A percentile compares a stretch with the other conserved stretches of the same genome.
Conservation (phyloP, 202 grass and related monocot genomes). For the Panicum virgatum region DNA sequence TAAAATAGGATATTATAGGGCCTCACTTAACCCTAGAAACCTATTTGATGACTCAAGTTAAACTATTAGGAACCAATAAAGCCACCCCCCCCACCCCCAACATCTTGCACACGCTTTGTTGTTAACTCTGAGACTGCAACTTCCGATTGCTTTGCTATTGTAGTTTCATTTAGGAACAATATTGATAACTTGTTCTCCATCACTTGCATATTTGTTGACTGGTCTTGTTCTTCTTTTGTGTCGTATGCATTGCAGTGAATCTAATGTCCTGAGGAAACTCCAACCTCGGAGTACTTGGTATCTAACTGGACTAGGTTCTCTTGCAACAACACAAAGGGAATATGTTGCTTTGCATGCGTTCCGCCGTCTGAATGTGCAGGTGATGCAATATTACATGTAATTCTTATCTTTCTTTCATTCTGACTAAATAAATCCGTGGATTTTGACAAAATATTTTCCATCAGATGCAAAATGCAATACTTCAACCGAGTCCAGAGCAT, state of each 20-base stretch:
- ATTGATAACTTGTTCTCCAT: slow-evolving; percentile 12
- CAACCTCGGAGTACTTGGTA: slow-evolving; percentile 77
- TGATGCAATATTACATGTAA: slow-evolving; percentile 32
- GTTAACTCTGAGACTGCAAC: not conserved
- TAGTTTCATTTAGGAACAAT: not conserved
- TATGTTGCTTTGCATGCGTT: slow-evolving; percentile 95
- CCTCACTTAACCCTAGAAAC: not conserved
- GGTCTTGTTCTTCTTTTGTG: slow-evolving; percentile 14
- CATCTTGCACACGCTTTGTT: not conserved
- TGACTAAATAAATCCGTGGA: not conserved
- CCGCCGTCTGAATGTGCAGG: slow-evolving; percentile 83
- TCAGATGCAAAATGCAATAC: slow-evolving; percentile 99
- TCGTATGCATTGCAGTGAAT: slow-evolving; percentile 45
- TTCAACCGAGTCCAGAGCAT: slow-evolving; percentile 94
- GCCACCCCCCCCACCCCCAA: too few relatives aligned
- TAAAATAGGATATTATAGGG: not conserved
- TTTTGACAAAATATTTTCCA: slow-evolving; percentile 29
- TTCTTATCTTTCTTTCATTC: slow-evolving; percentile 21
- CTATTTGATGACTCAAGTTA: not conserved
- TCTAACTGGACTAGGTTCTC: slow-evolving; percentile 85
- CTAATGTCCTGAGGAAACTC: slow-evolving; percentile 88
- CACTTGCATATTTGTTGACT: slow-evolving; percentile 6
- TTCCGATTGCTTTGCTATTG: slow-evolving; percentile 8
- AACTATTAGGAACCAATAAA: not conserved
- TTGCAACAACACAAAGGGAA: slow-evolving; percentile 97